Percentiles rank a stretch among this genome's conserved stretches.
Conservation (phyloP, 2,329 filamentous ascomycete species). For the Scedosporium boydii region DNA sequence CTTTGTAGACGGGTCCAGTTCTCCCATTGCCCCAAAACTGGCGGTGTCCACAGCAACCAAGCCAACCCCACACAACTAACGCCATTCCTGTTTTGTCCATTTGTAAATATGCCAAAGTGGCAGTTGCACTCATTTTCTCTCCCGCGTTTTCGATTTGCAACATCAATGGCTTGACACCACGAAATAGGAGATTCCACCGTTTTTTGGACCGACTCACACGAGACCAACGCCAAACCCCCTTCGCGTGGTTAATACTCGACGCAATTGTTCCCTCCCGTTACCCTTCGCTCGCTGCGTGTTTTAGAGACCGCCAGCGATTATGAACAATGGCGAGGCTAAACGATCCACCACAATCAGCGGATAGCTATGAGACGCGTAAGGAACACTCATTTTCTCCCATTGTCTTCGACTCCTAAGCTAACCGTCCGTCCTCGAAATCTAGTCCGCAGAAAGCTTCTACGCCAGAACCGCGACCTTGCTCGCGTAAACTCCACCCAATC, state of each 20-base stretch:
- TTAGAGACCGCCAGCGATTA: conserved; percentile 11
- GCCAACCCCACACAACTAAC: neutral
- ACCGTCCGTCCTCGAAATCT: conserved; percentile 4
- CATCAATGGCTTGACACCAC: neutral
- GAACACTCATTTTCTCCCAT: conserved; percentile 14
- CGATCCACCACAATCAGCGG: conserved; percentile 58
- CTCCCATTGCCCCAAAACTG: too few species aligned
- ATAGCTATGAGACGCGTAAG: conserved; percentile 64
- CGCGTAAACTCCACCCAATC: conserved; percentile 70
- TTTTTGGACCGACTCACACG: neutral
- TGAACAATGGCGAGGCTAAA: conserved; percentile 71
- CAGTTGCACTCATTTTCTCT: neutral
- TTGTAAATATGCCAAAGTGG: conserved; percentile 14
- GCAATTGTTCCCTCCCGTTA: neutral
- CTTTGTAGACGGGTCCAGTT: too few species aligned
- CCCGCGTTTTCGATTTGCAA: conserved; percentile 1
- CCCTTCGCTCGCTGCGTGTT: neutral
- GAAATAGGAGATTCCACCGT: neutral
- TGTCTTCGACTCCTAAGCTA: neutral
- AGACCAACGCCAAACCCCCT: neutral
- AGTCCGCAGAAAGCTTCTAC: conserved; percentile 72
- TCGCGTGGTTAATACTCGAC: neutral
- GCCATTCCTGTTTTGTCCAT: conserved; percentile 15
- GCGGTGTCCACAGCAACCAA: neutral
- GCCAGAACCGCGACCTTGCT: conserved; percentile 78